Evolutionary conservation across 176 grass and related monocot species (phyloP).

Genomic region (Dactylis glomerata): DNA sequence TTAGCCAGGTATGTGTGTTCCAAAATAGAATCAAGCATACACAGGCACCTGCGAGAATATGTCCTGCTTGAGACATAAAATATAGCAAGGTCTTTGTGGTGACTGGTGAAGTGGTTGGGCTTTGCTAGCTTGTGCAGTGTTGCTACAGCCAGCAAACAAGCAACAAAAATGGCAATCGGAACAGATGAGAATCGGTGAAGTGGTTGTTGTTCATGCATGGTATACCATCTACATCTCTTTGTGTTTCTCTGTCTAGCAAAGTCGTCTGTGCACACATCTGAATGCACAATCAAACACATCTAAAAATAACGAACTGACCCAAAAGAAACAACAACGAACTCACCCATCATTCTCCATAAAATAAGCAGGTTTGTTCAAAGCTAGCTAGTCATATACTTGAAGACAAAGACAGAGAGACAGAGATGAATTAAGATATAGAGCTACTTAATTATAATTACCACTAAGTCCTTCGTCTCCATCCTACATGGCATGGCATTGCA

Average conservation of each 20-base stretch:
- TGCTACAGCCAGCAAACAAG: not conserved
- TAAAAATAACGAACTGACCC: not conserved
- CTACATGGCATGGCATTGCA: constrained; percentile 9
- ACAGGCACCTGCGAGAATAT: not conserved
- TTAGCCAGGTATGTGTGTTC: not conserved
- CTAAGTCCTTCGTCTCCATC: not conserved
- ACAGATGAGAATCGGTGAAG: not conserved
- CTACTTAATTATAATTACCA: constrained; percentile 6
- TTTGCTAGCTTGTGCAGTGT: not conserved
- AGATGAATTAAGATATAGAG: constrained; percentile 15
- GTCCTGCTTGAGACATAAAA: constrained; percentile 11
- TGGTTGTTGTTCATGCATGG: constrained; percentile 7
- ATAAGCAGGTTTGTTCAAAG: constrained; percentile 35
- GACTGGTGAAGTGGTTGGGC: not conserved
- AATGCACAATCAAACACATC: not conserved
- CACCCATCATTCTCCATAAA: constrained; percentile 45
- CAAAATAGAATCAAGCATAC: not conserved
- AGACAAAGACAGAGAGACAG: constrained; percentile 11
- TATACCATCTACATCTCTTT: not conserved
- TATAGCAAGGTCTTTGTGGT: not conserved
- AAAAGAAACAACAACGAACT: constrained; percentile 47
- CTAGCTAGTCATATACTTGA: constrained; percentile 2
- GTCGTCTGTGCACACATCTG: not conserved
- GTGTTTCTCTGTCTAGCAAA: not conserved
- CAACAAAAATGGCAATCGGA: not conserved